Evolutionary conservation across 1,284 basidiomycete genomes (phyloP).

Genomic region (Cryptococcus deneoformans): DNA sequence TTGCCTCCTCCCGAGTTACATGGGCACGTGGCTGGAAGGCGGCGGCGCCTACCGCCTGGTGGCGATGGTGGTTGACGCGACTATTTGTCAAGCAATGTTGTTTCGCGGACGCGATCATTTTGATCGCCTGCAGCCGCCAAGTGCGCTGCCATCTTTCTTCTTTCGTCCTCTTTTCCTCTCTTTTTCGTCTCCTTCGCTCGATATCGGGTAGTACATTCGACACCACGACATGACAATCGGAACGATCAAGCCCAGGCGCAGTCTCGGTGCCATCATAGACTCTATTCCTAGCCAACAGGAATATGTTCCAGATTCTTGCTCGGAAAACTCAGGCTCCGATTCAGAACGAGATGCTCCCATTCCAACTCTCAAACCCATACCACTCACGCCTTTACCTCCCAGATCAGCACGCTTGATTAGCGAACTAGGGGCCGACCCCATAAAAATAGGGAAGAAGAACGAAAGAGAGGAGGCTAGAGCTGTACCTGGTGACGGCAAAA

Average conservation of each 20-base stretch:
- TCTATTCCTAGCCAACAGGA: conserved; percentile 20
- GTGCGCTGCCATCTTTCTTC: neutral
- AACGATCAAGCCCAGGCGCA: conserved; percentile 5
- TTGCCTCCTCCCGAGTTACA: too few relatives aligned
- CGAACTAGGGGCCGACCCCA: neutral
- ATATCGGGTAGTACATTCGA: neutral
- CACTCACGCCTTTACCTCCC: conserved; percentile 5
- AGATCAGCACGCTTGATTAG: neutral
- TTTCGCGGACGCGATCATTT: neutral
- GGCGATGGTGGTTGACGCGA: too few relatives aligned
- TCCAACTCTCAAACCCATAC: conserved; percentile 8
- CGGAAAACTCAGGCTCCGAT: conserved; percentile 18
- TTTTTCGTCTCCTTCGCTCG: neutral
- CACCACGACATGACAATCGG: neutral
- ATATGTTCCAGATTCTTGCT: conserved; percentile 25
- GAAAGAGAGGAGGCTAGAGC: conserved; percentile 8
- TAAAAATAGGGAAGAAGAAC: neutral
- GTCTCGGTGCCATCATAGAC: conserved; percentile 17
- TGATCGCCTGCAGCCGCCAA: neutral
- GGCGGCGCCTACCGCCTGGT: too few relatives aligned
- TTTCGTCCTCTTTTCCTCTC: neutral
- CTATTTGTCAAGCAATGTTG: too few relatives aligned
- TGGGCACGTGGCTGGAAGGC: too few relatives aligned
- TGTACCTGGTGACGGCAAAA: conserved; percentile 13
- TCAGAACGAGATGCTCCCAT: conserved; percentile 1